Conservation (phyloP, 2,329 filamentous ascomycete genomes). For the Fusarium virguliforme region DNA sequence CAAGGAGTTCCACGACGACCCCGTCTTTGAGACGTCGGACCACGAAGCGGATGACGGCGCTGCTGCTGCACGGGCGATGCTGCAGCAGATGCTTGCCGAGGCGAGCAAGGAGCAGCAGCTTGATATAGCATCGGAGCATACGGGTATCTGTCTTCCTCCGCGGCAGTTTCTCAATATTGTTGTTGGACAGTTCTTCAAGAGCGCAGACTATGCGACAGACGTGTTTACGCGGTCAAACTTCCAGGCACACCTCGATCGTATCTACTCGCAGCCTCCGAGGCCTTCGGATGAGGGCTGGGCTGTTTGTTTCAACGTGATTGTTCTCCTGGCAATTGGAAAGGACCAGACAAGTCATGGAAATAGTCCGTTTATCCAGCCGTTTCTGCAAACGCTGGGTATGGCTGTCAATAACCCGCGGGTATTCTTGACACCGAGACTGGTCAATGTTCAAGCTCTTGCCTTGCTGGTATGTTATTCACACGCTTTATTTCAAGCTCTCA, state of each 20-base stretch:
- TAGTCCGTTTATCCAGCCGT: slow-evolving; percentile 48
- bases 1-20: slow-evolving; percentile 46
- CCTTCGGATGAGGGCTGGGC: slow-evolving; percentile 49
- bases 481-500: neutral
- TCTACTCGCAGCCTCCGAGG: slow-evolving; percentile 43
- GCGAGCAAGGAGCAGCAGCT: slow-evolving; percentile 44
- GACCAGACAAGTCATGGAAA: slow-evolving; percentile 44
- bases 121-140: slow-evolving; percentile 42
- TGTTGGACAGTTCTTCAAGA: slow-evolving; percentile 48
- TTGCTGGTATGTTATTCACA: slow-evolving; percentile 36
- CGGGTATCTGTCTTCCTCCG: slow-evolving; percentile 43
- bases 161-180: slow-evolving; percentile 50
- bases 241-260: slow-evolving; percentile 45
- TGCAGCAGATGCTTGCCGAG: slow-evolving; percentile 46
- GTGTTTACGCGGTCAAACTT: slow-evolving; percentile 45
- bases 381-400: slow-evolving; percentile 48
- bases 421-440: slow-evolving; percentile 47
- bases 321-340: slow-evolving; percentile 47
- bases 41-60: slow-evolving; percentile 15
- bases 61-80: slow-evolving; percentile 24
- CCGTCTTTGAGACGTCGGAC: slow-evolving; percentile 28
- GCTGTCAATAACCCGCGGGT: slow-evolving; percentile 49
- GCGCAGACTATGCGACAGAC: slow-evolving; percentile 47
- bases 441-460: slow-evolving; percentile 50
- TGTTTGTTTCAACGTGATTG: slow-evolving; percentile 49